A percentile compares a stretch with the other conserved stretches of the same genome.
Conservation (phyloP, 352 stramenopile genomes). For the Phytophthora vignae region DNA sequence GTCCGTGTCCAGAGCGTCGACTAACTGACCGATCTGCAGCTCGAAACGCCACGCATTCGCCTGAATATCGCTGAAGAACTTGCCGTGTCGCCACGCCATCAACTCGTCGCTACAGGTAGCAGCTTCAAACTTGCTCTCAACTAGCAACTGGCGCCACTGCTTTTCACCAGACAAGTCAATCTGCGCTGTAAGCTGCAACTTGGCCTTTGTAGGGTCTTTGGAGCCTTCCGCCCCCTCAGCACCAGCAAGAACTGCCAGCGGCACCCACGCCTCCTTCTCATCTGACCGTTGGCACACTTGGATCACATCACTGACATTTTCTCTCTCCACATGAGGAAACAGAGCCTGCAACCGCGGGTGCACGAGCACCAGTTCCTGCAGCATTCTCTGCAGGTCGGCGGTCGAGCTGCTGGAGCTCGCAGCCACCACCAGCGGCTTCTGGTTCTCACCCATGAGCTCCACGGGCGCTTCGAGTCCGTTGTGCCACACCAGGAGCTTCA, state of each 20-base stretch:
- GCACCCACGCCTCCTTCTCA: constrained; percentile 46
- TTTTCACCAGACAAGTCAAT: constrained; percentile 40
- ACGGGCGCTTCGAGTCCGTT: constrained; percentile 25
- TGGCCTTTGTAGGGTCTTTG: constrained; percentile 14
- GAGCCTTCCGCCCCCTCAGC: not conserved
- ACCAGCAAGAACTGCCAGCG: constrained; percentile 18
- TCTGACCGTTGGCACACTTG: constrained; percentile 53
- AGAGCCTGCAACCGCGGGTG: constrained; percentile 47
- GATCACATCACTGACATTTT: constrained; percentile 40
- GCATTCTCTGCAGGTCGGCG: constrained; percentile 9
- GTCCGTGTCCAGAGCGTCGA: constrained; percentile 78
- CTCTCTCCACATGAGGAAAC: constrained; percentile 43
- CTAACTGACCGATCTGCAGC: constrained; percentile 60
- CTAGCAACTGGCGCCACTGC: constrained; percentile 53
- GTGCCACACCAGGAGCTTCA: constrained; percentile 42
- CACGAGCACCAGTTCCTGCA: constrained; percentile 33
- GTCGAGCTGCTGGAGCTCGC: constrained; percentile 26
- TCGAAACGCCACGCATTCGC: constrained; percentile 66
- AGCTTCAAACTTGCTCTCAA: constrained; percentile 52
- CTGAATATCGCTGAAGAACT: constrained; percentile 60
- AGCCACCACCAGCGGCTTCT: constrained; percentile 46
- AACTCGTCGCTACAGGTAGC: not conserved
- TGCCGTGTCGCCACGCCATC: constrained; percentile 54
- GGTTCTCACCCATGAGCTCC: constrained; percentile 28
- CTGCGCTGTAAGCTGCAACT: constrained; percentile 52